Evolutionary conservation across 129 eudicot species (phyloP).

Genomic region (Ambrosia trifida): DNA sequence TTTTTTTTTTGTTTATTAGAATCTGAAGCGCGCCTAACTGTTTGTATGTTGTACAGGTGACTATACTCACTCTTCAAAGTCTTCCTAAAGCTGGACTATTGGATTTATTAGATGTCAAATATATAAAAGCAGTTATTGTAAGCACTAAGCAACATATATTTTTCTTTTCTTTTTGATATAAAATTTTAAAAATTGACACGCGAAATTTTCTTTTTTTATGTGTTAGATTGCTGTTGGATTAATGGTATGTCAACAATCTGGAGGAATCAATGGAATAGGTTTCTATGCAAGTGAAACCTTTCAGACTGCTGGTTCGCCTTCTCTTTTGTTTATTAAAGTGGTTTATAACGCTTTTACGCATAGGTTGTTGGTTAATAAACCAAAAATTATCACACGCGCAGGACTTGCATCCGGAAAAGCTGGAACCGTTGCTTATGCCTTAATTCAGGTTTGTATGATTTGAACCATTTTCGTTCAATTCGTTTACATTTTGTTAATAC

Average conservation of each 20-base stretch:
- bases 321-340: too few relatives aligned
- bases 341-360: background rate
- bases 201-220: slow-evolving; percentile 9
- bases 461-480: background rate
- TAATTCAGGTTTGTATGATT: slow-evolving; percentile 56
- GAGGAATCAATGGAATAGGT: slow-evolving; percentile 87
- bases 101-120: slow-evolving; percentile 60
- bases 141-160: slow-evolving; percentile 55
- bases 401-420: slow-evolving; percentile 66
- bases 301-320: slow-evolving; percentile 67
- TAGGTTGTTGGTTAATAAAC: background rate
- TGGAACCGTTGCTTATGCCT: slow-evolving; percentile 72
- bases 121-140: slow-evolving; percentile 69
- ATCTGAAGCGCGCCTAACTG: slow-evolving; percentile 3
- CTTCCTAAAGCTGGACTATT: slow-evolving; percentile 54
- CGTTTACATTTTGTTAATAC: background rate
- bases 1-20: background rate
- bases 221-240: slow-evolving; percentile 86
- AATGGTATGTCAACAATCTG: slow-evolving; percentile 84
- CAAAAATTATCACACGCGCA: slow-evolving; percentile 29
- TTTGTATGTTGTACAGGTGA: slow-evolving; percentile 39
- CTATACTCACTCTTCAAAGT: slow-evolving; percentile 47
- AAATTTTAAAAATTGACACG: background rate
- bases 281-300: slow-evolving; percentile 78
- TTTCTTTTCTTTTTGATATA: background rate